Evolutionary conservation across 305 asterid genomes (phyloP), one percentile per base, ranked within the genome.

Genomic region (Andrographis paniculata): DNA sequence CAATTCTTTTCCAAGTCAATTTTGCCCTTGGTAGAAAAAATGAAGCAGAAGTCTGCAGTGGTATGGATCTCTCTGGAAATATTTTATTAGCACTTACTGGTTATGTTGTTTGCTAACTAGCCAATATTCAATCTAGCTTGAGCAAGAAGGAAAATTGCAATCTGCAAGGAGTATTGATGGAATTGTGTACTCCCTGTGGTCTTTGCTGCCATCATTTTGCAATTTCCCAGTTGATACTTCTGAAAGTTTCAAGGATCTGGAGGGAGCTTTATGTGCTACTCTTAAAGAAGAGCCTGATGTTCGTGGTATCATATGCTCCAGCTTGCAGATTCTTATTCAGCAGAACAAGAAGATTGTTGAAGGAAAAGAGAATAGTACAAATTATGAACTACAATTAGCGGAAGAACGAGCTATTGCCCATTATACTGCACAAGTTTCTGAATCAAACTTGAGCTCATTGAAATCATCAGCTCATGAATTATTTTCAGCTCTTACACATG

Each of bases 121-220:
- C 28, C 20, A 11, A 17, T 61, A 28, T 49, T 59, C 40, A 14
- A 53, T 58, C 58, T 87, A 91, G 96, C 71, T 80, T 55, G 78
- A 80, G 58, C 82, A 52, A 48, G 79, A 75, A 59, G 96, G 96
- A 47, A 75, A 62, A 48, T 31, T 70, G 28, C 66, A 79, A 60
- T 74, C 80, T 7, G 92, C 94, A 0, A 70, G 94, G 61, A 72
- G 64, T 51, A 63, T 69, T 33, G 78, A 76, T 58, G 95, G 96
- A 52, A 69, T 83, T 52, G 78, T 79, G 45, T 77, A 91, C 73
- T 77, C 96, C 48, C 54, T 91, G 69, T 91, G 99, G 99, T 91
- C 99, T 9, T 69, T 91, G 53, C 67, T 91, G 23, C 96, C 96
- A 22, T 87, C 96, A 3, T 87, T 87, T 75, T 91, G 96, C 79